A percentile compares a stretch with the other conserved stretches of the same genome.
phyloP scores from a whole-genome alignment of 1,284 basidiomycete species.

The Sparassis latifolia region DNA sequence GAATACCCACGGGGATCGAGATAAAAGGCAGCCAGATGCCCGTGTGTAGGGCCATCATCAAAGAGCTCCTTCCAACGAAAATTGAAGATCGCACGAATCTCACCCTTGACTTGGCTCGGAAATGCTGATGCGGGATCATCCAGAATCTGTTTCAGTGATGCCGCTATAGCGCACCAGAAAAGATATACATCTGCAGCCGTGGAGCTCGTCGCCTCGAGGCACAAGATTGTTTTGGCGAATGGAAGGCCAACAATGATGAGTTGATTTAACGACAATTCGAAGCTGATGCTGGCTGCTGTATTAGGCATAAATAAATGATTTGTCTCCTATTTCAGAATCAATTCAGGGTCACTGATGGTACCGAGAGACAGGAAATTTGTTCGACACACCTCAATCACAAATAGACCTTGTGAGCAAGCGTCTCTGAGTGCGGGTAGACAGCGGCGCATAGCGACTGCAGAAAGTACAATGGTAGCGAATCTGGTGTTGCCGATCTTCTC shows the following conservation, averaged over 20 bases:
- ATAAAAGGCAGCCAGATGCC: constrained; percentile 4
- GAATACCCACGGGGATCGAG: constrained; percentile 6
- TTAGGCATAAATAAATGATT: not conserved
- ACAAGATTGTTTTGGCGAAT: constrained; percentile 21
- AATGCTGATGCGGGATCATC: not conserved
- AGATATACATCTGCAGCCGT: constrained; percentile 24
- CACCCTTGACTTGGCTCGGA: not conserved
- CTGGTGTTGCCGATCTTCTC: constrained; percentile 23
- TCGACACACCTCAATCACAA: not conserved
- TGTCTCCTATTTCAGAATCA: constrained; percentile 1
- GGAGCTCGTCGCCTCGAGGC: constrained; percentile 22
- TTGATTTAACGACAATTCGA: constrained; percentile 8
- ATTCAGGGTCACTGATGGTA: too few relatives aligned
- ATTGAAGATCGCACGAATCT: constrained; percentile 6
- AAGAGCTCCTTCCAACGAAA: constrained; percentile 3
- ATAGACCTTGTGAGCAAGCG: not conserved
- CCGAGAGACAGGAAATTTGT: too few relatives aligned
- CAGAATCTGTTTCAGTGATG: constrained; percentile 15
- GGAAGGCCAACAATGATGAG: constrained; percentile 19
- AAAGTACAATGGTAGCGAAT: constrained; percentile 22
- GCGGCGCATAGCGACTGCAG: constrained; percentile 15
- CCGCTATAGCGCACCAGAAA: constrained; percentile 24
- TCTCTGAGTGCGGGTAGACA: constrained; percentile 15
- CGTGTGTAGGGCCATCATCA: constrained; percentile 1
- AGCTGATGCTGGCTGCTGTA: constrained; percentile 1